phyloP scores from a whole-genome alignment of 2,329 filamentous ascomycete genomes.

The Sphaerulina vaccinii region DNA sequence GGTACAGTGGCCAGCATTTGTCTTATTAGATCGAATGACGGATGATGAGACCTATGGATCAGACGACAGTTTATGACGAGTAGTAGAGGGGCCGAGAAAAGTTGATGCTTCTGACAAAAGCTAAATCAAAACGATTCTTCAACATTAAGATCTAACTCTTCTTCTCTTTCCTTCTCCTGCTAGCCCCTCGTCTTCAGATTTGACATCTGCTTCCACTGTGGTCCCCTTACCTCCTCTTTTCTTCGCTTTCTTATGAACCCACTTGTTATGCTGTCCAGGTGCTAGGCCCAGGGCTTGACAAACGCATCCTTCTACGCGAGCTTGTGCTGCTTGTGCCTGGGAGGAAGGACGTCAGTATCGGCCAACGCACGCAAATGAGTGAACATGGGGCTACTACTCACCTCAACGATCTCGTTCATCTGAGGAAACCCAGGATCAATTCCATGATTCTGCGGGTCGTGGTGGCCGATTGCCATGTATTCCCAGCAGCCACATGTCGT shows the following conservation, averaged over 20 bases:
- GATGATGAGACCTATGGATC: constrained; percentile 1
- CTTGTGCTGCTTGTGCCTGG: not conserved
- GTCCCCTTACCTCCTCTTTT: too few relatives aligned
- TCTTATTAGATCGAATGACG: constrained; percentile 2
- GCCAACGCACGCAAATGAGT: not conserved
- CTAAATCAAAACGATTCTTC: too few relatives aligned
- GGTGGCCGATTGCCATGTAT: not conserved
- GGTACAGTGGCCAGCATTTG: not conserved
- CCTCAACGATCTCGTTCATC: not conserved
- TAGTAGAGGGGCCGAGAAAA: not conserved
- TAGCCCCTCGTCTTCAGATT: too few relatives aligned
- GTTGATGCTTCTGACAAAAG: not conserved
- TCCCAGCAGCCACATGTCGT: not conserved
- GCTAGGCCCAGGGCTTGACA: too few relatives aligned
- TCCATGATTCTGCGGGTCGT: constrained; percentile 4
- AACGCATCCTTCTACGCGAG: not conserved
- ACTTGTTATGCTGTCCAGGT: too few relatives aligned
- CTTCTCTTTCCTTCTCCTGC: too few relatives aligned
- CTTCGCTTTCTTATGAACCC: too few relatives aligned
- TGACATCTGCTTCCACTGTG: too few relatives aligned
- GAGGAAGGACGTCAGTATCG: not conserved
- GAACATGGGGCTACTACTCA: not conserved
- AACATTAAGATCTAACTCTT: too few relatives aligned
- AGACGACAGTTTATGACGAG: constrained; percentile 5
- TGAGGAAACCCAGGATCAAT: not conserved